Base-by-base conservation (phyloP, 257 asterid species). In the Nicotiana tomentosiformis region DNA sequence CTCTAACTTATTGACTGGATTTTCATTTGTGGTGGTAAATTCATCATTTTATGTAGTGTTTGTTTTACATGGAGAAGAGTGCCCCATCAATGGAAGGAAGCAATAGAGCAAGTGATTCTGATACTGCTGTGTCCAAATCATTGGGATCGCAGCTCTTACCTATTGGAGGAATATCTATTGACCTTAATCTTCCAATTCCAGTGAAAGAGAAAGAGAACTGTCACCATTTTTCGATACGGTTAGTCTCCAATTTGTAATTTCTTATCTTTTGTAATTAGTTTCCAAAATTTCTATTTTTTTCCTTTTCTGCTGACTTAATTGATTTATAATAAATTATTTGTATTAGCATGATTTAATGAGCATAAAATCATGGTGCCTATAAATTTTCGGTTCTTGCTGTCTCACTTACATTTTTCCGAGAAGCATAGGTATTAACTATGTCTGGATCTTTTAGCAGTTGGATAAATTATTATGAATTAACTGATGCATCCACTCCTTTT, bases 181-280 rank as follows among this genome's bases (percentile, higher is more conserved):
- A 90, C 55, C 88, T 95, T 51, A 68, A 84, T 66, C 43, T 87
- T 84, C 83, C 87, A 7, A 66, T 39, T 66, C 87, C 87, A 62
- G 87, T 65, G 80, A 77, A 58, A 55, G 90, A 86, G 80, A 29
- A 82, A 33, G 91, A 82, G n/a, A 66, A 8, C 32, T 90, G 89
- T 37, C 87, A 85, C 23, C 93, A 91, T 77, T 93, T 95, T 78
- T 88, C 94, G 12, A 90, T 95, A 18, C 98, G 98, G 99, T 91
- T 78, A 87, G 89, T 62, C 46, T 83, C 17, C 32, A n/a, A 37
- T 37, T 8, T 51, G 26, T 12, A 18, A 39, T 39, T 39, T 83
- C 16, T 49, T 5, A 7, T 10, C 18, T 15, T 7, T 4, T 78
- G 18, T 12, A 18, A 39, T 39, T 39, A 39, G 46, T 7, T 23